Percentiles rank a stretch among this genome's conserved stretches.
These are phyloP conservation scores for Leishmania tropica DNA, from an alignment of 208 protist genomes.

Conservation along the genomic window DNA sequence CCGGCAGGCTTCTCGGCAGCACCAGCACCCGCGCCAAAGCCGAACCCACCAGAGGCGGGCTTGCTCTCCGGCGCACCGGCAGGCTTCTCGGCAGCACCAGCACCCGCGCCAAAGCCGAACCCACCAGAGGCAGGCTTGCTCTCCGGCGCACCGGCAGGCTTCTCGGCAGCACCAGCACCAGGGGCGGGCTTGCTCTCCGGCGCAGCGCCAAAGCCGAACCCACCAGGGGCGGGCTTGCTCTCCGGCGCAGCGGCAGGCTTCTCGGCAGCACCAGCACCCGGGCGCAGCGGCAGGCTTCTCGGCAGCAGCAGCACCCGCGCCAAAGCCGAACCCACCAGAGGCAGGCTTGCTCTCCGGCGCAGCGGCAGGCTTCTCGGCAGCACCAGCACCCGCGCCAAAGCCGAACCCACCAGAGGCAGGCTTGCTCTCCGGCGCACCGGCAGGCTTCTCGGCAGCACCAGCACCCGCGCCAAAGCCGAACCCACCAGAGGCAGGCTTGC, in stretches of 20 bases:
- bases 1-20: no score
- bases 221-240: no score
- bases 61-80: constrained; percentile 2
- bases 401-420: not conserved
- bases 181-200: no score
- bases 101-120: constrained; percentile 10
- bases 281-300: no score
- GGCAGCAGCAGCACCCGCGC: not conserved
- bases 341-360: not conserved
- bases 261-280: no score
- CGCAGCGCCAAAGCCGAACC: no score
- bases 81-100: not conserved
- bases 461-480: not conserved
- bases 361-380: not conserved
- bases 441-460: not conserved
- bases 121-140: constrained; percentile 1
- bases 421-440: not conserved
- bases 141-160: not conserved
- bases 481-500: not conserved
- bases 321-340: not conserved
- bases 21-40: no score
- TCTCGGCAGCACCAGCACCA: no score
- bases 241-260: no score
- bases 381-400: not conserved
- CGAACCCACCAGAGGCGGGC: no score